Evolutionary conservation across 2,329 filamentous ascomycete genomes (phyloP), one percentile per base, ranked within the genome.

Genomic region (Arachnopeziza araneosa): DNA sequence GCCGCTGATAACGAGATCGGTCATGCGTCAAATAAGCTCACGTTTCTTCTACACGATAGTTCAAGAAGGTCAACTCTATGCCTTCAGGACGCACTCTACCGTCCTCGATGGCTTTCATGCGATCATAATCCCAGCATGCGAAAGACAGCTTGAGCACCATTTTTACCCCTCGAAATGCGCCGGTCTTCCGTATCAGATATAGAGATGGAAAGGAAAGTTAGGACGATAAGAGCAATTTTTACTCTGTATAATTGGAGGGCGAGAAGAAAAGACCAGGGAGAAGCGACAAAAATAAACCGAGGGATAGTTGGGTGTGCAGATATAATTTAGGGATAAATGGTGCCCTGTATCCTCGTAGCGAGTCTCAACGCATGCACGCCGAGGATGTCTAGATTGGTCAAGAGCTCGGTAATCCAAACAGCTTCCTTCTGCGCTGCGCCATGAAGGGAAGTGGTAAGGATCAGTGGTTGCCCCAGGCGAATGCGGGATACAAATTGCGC

Each of bases 11-110:
- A 14, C 12, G 17, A 14, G 12, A 7, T 6, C 10, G 17, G 36
- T 14, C 17, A 6, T 5, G 12, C 17, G 17, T 44, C 12, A 12
- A 19, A 44, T 44, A 44, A 44, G 24, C 54, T 55, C 19, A 62
- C 60, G 57, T 62, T 36, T 62, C 60, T 59, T 62, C 60, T 14
- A 59, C 57, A 1, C 60, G 54, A 48, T 59, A 62, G 26, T 57
- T 62, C 54, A 62, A 53, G 52, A 62, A 62, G 4, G 50, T 62
- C 21, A 62, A 48, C 9, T 62, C 57, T 32, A 62, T 59, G 1
- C 60, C 60, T 55, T 59, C 57, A 1, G 54, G 54, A 26, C 54
- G 32, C 21, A 59, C 54, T 30, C 57, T 26, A n/a, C 60, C 57
- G 57, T 55, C 54, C 49, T 59, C 56, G 26, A 59, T 59, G 4